Percentiles rank a stretch among this genome's conserved stretches.
phyloP scores from a whole-genome alignment of 768 basidiomycete species.

The Termitomyces sp. region DNA sequence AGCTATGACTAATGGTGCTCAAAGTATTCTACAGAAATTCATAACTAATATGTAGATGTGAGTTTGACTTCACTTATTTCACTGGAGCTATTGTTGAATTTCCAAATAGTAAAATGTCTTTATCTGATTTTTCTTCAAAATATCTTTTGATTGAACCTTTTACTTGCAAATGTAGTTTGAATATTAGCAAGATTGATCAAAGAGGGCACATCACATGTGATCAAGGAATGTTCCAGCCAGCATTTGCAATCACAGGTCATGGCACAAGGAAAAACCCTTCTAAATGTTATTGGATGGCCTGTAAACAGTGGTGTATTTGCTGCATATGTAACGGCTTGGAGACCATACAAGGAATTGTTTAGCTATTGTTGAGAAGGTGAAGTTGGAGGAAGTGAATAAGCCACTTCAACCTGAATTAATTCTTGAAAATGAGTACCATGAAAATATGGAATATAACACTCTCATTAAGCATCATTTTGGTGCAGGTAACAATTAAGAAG shows the following conservation, averaged over 20 bases:
- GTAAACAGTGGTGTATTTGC: too few species aligned
- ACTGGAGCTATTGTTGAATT: background rate
- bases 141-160: background rate
- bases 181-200: background rate
- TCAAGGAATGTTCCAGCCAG: background rate
- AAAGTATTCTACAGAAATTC: too few species aligned
- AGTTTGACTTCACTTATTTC: background rate
- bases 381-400: too few species aligned
- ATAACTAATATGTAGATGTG: conserved; percentile 3
- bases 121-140: background rate
- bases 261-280: background rate
- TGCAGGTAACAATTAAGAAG: too few species aligned
- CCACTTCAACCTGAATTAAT: too few species aligned
- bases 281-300: too few species aligned
- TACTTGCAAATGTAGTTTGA: too few species aligned
- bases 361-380: too few species aligned
- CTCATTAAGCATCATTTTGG: too few species aligned
- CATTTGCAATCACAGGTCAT: background rate
- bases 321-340: background rate
- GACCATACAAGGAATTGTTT: too few species aligned
- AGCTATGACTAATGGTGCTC: conserved; percentile 7
- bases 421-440: too few species aligned
- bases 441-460: too few species aligned
- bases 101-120: background rate
- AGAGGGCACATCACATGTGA: background rate